Conservation (phyloP, 2,329 filamentous ascomycete genomes). For the Colletotrichum kahawae region DNA sequence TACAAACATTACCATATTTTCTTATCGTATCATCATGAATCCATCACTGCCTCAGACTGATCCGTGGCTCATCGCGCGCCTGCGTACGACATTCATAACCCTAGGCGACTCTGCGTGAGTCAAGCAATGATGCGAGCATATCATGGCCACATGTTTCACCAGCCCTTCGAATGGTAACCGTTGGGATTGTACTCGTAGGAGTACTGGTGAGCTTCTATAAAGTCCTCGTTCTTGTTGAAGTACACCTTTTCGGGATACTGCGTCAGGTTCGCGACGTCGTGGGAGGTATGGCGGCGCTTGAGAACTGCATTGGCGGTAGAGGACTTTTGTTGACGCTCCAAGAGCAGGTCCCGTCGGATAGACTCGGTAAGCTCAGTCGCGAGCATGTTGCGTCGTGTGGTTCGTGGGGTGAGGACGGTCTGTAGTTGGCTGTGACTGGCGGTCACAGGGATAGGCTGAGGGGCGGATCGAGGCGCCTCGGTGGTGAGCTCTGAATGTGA, state of each 20-base stretch:
- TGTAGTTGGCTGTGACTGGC: conserved; percentile 66
- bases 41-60: no score
- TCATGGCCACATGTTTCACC: conserved; percentile 45
- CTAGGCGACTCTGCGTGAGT: not conserved
- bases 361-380: conserved; percentile 93
- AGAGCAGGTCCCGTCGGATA: conserved; percentile 89
- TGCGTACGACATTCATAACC: not conserved
- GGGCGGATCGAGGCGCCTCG: conserved; percentile 68
- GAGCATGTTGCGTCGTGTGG: conserved; percentile 93
- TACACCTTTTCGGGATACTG: conserved; percentile 74
- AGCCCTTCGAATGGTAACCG: conserved; percentile 85
- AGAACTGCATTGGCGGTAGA: conserved; percentile 86
- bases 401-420: conserved; percentile 84
- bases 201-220: no score
- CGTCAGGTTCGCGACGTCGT: conserved; percentile 87
- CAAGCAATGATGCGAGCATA: not conserved
- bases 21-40: not conserved
- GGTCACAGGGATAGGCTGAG: conserved; percentile 80
- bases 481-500: conserved; percentile 58
- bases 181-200: conserved; percentile 75
- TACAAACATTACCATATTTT: not conserved
- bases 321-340: conserved; percentile 94
- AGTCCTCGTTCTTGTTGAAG: conserved; percentile 66
- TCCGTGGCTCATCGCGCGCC: no score
- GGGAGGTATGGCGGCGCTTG: conserved; percentile 88